Conservation (phyloP, 495 filamentous ascomycete species). For the Lepidopterella palustris region DNA sequence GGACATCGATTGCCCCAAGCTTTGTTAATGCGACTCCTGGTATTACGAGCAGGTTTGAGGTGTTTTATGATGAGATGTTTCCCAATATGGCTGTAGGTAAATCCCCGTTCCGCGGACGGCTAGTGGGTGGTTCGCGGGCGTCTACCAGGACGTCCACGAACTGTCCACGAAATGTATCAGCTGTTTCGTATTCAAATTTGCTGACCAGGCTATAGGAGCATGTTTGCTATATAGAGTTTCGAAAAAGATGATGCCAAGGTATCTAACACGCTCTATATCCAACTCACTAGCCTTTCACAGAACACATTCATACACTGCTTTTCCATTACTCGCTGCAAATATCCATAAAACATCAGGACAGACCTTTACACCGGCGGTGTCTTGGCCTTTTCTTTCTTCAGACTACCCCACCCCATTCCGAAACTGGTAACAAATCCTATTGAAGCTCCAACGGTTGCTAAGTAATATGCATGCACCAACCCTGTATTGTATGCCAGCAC, state of each 20-base stretch:
- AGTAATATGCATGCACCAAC: background rate
- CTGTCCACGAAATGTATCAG: too few species aligned
- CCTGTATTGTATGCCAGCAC: background rate
- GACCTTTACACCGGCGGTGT: background rate
- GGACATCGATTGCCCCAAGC: conserved; percentile 23
- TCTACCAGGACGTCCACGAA: too few species aligned
- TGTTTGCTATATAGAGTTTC: background rate
- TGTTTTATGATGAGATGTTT: conserved; percentile 38
- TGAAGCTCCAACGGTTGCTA: background rate
- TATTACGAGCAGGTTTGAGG: conserved; percentile 39
- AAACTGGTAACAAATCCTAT: background rate
- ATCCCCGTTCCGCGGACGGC: too few species aligned
- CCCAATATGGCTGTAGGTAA: background rate
- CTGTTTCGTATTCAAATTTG: too few species aligned
- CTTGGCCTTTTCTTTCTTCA: background rate
- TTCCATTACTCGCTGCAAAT: background rate
- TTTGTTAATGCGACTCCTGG: conserved; percentile 31
- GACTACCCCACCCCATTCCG: background rate
- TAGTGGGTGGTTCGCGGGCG: too few species aligned
- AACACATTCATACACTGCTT: too few species aligned
- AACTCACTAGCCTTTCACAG: too few species aligned
- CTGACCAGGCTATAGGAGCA: background rate
- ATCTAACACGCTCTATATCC: too few species aligned
- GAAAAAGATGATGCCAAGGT: too few species aligned
- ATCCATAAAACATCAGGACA: background rate